These are phyloP conservation scores for Pyricularia grisea DNA, from an alignment of 2,329 filamentous ascomycete species.

Conservation along the genomic window DNA sequence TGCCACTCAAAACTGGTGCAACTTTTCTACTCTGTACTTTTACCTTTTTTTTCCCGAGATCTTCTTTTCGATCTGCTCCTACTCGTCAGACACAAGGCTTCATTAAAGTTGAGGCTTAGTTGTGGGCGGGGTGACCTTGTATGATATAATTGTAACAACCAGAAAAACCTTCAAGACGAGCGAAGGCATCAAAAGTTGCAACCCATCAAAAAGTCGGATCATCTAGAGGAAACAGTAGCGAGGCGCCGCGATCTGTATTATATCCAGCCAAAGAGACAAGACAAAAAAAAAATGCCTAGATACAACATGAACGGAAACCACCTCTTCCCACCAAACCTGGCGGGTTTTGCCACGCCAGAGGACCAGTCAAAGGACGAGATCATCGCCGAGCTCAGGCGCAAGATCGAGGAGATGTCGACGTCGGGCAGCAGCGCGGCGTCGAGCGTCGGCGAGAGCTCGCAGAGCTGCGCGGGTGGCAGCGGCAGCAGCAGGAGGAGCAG, in stretches of 20 bases:
- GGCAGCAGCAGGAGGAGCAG: conserved; percentile 9
- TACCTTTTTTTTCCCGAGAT: neutral
- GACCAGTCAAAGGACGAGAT: conserved; percentile 9
- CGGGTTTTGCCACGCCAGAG: neutral
- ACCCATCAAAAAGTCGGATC: too few relatives aligned
- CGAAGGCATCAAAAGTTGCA: neutral
- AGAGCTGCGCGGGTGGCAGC: conserved; percentile 1
- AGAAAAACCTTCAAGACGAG: neutral
- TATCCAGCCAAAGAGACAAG: too few relatives aligned
- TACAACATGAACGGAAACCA: neutral
- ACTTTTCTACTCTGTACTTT: neutral
- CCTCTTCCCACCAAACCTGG: neutral
- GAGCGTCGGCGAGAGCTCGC: conserved; percentile 10
- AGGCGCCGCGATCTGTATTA: neutral
- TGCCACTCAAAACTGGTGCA: too few relatives aligned
- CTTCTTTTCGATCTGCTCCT: neutral
- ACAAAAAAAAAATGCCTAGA: neutral
- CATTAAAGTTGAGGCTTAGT: neutral
- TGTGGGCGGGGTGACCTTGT: neutral
- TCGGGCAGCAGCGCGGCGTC: conserved; percentile 1
- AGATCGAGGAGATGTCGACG: conserved; percentile 5
- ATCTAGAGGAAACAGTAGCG: neutral
- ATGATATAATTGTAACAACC: too few relatives aligned
- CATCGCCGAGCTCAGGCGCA: conserved; percentile 10
- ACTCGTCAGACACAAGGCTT: too few relatives aligned